Conservation (phyloP, 768 basidiomycete species). For the Pulveroboletus sp. region DNA sequence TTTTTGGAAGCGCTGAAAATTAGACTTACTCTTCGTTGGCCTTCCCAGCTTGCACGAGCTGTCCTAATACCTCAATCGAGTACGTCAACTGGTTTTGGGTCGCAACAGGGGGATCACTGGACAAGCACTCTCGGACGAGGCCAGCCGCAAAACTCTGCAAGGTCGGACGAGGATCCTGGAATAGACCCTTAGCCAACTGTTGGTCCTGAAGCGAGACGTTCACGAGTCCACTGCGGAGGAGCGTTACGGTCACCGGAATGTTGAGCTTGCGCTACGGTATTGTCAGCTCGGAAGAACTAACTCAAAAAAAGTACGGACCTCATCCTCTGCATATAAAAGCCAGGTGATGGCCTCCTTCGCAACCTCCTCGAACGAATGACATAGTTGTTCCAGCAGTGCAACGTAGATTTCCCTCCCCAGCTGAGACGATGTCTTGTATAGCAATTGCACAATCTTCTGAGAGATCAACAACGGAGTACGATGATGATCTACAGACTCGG, state of each 20-base stretch:
- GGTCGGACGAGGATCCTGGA: slow-evolving; percentile 72
- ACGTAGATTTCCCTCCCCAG: slow-evolving; percentile 94
- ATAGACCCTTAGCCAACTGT: slow-evolving; percentile 83
- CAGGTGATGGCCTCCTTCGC: slow-evolving; percentile 96
- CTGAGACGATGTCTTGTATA: slow-evolving; percentile 86
- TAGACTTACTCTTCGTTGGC: slow-evolving; percentile 81
- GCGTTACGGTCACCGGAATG: slow-evolving; percentile 86
- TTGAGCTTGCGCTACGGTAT: slow-evolving; percentile 85
- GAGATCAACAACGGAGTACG: slow-evolving; percentile 90
- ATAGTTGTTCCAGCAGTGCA: slow-evolving; percentile 83
- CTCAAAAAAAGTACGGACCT: slow-evolving; percentile 48
- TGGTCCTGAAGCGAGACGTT: slow-evolving; percentile 78
- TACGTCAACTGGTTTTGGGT: slow-evolving; percentile 76
- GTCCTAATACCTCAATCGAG: slow-evolving; percentile 77
- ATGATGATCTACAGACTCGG: slow-evolving; percentile 73
- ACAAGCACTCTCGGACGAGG: slow-evolving; percentile 83
- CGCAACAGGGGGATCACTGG: slow-evolving; percentile 76
- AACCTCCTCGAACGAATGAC: slow-evolving; percentile 86
- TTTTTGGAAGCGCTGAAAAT: neutral
- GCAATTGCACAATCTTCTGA: slow-evolving; percentile 92
- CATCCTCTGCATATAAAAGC: slow-evolving; percentile 95
- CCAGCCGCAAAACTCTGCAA: slow-evolving; percentile 80
- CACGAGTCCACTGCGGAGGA: slow-evolving; percentile 83
- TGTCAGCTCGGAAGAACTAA: slow-evolving; percentile 2
- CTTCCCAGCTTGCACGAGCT: slow-evolving; percentile 70